Evolutionary conservation across 2,329 filamentous ascomycete species (phyloP).

Genomic region (Colletotrichum cuscutae): DNA sequence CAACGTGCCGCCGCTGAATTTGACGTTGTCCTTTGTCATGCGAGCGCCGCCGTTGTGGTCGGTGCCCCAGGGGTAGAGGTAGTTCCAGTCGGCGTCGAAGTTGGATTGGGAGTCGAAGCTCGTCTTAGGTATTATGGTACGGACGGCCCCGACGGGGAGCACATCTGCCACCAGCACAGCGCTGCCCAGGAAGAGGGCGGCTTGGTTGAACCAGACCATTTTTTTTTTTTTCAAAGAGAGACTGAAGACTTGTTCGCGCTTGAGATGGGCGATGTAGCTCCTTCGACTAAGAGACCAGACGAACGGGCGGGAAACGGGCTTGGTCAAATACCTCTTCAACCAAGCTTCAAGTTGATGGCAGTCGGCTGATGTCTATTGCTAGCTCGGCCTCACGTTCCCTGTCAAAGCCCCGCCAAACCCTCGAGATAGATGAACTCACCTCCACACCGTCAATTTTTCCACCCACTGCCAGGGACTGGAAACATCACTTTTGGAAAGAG

Average conservation of each 20-base stretch:
- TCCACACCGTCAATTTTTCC: neutral
- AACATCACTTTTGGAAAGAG: conserved; percentile 16
- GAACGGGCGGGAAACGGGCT: neutral
- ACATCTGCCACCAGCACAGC: conserved; percentile 27
- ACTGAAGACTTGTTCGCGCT: neutral
- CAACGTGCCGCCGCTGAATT: conserved; percentile 51
- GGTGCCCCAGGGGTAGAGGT: conserved; percentile 65
- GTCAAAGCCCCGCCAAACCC: neutral
- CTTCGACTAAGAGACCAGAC: neutral
- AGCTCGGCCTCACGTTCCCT: neutral
- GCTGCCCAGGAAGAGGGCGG: conserved; percentile 18
- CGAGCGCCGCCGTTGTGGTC: conserved; percentile 68
- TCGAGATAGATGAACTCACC: conserved; percentile 17
- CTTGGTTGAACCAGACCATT: conserved; percentile 24
- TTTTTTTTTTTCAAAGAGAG: neutral
- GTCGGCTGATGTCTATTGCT: neutral
- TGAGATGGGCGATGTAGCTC: neutral
- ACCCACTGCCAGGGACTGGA: neutral
- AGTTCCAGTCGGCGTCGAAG: conserved; percentile 58
- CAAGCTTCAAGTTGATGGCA: conserved; percentile 6
- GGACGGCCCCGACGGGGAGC: conserved; percentile 1
- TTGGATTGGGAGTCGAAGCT: conserved; percentile 23
- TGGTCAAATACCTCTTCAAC: conserved; percentile 5
- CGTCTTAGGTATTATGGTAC: conserved; percentile 32
- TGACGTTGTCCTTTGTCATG: conserved; percentile 60